Base-by-base conservation (phyloP, 2,329 filamentous ascomycete genomes). In the Curvularia hawaiiensis region DNA sequence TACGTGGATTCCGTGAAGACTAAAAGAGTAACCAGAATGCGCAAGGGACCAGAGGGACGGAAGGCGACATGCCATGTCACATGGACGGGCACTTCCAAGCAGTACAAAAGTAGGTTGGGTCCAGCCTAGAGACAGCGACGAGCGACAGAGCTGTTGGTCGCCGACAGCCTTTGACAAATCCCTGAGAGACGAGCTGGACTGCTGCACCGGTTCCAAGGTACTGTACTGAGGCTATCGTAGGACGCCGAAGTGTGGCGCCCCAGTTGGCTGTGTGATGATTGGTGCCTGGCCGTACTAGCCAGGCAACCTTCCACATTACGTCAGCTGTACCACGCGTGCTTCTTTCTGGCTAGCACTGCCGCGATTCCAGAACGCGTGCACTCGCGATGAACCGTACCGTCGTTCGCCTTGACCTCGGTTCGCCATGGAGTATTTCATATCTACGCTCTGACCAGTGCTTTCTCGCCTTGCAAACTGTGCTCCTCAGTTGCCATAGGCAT, bases 301-400 rank as follows among this genome's bases (percentile, higher is more conserved):
- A 24, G 33, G 50, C 22, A 28, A n/a, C 22, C 33, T 22, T 9
- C n/a, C n/a, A 12, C 31, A 22, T 60, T 60, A 60, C 50, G 58
- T 60, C 58, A 58, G 58, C 58, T 14, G 16, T 24, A n/a, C 22
- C 22, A 26, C n/a, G 33, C 16, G 33, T 35, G 24, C 41, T 51
- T 45, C 16, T 12, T 58, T 55, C 30, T 51, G 52, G 56, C 41
- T 54, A 58, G 56, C 47, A 43, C 35, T 56, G 38, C 48, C 52
- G 48, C 18, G 38, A 48, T 45, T 45, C 41, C 20, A 46, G 44
- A 40, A 56, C 30, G 49, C 52, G 52, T 45, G 35, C 46, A 35
- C 30, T 38, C 44, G 22, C 9, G 26, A 39, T 26, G 30, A 24
- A 53, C 54, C 10, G 38, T 47, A 28, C 54, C 18, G 22, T 48